Conservation (phyloP, 169 alveolate genomes). For the Amoebophrya sp. region DNA sequence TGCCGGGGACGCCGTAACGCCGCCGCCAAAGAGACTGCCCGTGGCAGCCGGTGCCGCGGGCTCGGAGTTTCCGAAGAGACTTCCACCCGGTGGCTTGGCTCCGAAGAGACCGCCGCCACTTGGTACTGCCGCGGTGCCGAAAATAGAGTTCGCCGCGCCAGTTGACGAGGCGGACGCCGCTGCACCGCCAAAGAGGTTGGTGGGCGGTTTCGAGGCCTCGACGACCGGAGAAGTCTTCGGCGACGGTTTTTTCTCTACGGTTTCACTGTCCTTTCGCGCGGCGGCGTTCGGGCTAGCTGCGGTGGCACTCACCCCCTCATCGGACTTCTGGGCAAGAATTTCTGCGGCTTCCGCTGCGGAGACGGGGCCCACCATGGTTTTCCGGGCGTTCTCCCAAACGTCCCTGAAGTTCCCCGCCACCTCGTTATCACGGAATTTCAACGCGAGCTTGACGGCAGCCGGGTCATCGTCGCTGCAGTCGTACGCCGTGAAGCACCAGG, state of each 20-base stretch:
- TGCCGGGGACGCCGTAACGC: not conserved
- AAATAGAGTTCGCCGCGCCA: no score
- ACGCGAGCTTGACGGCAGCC: not conserved
- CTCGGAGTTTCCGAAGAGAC: no score
- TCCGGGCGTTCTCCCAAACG: not conserved
- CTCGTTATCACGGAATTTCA: not conserved
- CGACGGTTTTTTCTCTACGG: no score
- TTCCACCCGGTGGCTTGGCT: no score
- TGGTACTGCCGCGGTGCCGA: not conserved
- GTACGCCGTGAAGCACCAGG: not conserved
- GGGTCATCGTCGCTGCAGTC: constrained; percentile 22
- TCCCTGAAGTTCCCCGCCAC: not conserved
- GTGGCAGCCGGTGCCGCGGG: not conserved
- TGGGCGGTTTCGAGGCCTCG: no score
- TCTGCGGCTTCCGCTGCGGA: not conserved
- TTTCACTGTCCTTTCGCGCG: no score
- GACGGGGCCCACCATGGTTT: not conserved
- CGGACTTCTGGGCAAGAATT: no score
- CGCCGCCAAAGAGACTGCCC: not conserved
- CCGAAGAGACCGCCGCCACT: not conserved
- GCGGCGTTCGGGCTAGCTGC: no score
- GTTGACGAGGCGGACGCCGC: no score
- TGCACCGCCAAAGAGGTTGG: no score
- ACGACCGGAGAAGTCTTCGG: no score
- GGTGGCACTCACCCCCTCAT: no score